These are phyloP conservation scores for Hermanozyma aechmeae DNA, from an alignment of 805 yeast species.

Conservation along the genomic window DNA sequence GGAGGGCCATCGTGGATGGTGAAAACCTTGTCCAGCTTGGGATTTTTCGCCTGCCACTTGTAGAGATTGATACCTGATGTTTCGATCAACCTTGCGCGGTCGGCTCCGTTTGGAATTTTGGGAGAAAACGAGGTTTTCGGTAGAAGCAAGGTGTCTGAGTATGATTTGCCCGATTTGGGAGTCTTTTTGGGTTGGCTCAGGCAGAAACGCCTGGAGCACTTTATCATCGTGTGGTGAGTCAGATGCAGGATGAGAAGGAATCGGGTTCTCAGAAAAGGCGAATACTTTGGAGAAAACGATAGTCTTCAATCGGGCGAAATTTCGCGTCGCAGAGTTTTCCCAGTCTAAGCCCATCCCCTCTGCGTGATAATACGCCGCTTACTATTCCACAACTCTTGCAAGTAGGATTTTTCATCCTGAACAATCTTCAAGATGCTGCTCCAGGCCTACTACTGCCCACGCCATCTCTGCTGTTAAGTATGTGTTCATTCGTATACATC, in stretches of 20 bases:
- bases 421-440: too few relatives aligned
- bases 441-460: too few relatives aligned
- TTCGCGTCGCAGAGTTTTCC: conserved; percentile 1
- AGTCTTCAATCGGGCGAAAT: conserved; percentile 6
- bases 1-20: conserved; percentile 97
- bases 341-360: not conserved
- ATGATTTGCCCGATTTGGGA: conserved; percentile 10
- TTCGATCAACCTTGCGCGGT: conserved; percentile 32
- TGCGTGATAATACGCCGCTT: not conserved
- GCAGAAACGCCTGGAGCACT: conserved; percentile 2
- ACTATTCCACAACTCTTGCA: too few relatives aligned
- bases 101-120: conserved; percentile 41
- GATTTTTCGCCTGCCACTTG: conserved; percentile 39
- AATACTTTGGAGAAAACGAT: not conserved
- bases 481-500: not conserved
- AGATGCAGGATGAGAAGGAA: too few relatives aligned
- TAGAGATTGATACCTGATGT: conserved; percentile 55
- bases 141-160: conserved; percentile 45
- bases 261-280: too few relatives aligned
- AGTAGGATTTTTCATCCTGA: too few relatives aligned
- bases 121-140: conserved; percentile 55
- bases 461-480: too few relatives aligned
- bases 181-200: conserved; percentile 1
- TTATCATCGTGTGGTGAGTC: too few relatives aligned
- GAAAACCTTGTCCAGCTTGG: conserved; percentile 29